Percentiles rank a stretch among this genome's conserved stretches.
phyloP scores from a whole-genome alignment of 1,284 basidiomycete genomes.

The Schizophyllum commune region DNA sequence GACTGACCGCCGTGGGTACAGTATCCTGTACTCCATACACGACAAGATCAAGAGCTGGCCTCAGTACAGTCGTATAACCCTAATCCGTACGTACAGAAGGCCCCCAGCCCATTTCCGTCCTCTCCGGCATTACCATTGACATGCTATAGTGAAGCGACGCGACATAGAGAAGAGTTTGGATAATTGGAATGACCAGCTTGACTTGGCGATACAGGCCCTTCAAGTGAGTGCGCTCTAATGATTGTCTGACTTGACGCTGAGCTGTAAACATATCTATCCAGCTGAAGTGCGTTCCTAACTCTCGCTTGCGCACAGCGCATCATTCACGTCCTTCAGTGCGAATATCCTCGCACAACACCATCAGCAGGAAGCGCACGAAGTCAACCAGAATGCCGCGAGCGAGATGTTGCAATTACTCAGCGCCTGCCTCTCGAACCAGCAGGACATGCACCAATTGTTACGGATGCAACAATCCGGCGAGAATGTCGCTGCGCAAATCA shows the following conservation, averaged over 20 bases:
- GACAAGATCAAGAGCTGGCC: not conserved
- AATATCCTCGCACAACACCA: constrained; percentile 23
- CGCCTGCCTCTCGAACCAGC: constrained; percentile 27
- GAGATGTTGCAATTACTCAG: constrained; percentile 29
- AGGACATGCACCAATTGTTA: constrained; percentile 27
- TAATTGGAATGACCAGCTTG: not conserved
- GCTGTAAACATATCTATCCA: not conserved
- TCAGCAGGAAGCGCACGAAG: constrained; percentile 28
- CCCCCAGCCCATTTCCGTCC: too few species aligned
- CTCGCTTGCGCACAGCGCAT: not conserved
- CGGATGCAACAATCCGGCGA: constrained; percentile 32
- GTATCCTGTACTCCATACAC: not conserved
- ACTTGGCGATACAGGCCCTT: not conserved
- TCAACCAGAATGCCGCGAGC: constrained; percentile 23
- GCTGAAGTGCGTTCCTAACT: not conserved
- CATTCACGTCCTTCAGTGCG: constrained; percentile 1
- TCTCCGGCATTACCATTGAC: too few species aligned
- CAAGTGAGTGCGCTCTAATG: not conserved
- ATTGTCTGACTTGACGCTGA: not conserved
- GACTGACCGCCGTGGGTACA: not conserved
- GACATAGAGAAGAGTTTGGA: not conserved
- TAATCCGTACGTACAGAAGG: not conserved
- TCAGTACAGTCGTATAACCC: not conserved
- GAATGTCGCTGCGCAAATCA: constrained; percentile 33
- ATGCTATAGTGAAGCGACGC: not conserved